phyloP scores from a whole-genome alignment of 805 yeast species.

The Schizosaccharomyces japonicus region DNA sequence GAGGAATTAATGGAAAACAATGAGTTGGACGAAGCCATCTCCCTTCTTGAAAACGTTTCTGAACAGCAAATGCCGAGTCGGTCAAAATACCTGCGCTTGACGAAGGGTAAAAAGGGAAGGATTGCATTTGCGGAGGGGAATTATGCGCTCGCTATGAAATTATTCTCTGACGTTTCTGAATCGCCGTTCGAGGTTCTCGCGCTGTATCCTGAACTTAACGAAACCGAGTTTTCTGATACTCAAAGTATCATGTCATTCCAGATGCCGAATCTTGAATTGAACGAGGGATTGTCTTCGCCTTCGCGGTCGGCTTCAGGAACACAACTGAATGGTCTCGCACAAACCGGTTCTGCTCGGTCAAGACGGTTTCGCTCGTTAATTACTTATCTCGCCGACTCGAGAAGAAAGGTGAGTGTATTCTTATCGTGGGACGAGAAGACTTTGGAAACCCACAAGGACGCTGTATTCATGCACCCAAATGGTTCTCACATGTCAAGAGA shows the following conservation, averaged over 20 bases:
- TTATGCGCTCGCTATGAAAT: background rate
- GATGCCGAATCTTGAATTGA: background rate
- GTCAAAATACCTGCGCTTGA: background rate
- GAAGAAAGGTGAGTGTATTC: background rate
- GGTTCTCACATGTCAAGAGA: background rate
- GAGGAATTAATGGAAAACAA: background rate
- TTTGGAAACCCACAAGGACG: background rate
- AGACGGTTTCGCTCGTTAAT: background rate
- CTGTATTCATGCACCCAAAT: background rate
- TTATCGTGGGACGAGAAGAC: background rate
- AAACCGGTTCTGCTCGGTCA: background rate
- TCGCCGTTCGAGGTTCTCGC: background rate
- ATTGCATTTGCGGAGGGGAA: background rate
- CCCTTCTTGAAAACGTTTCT: background rate
- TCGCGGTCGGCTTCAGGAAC: background rate
- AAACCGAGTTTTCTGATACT: background rate
- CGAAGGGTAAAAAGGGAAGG: background rate
- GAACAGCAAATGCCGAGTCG: background rate
- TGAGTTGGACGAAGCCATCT: background rate
- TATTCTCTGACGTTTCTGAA: background rate
- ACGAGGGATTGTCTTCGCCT: no score
- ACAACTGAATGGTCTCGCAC: background rate
- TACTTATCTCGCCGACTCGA: background rate
- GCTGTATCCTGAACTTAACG: background rate
- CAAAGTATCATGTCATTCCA: background rate